Conservation (phyloP, 352 stramenopile genomes). For the Blastocystis sp. region DNA sequence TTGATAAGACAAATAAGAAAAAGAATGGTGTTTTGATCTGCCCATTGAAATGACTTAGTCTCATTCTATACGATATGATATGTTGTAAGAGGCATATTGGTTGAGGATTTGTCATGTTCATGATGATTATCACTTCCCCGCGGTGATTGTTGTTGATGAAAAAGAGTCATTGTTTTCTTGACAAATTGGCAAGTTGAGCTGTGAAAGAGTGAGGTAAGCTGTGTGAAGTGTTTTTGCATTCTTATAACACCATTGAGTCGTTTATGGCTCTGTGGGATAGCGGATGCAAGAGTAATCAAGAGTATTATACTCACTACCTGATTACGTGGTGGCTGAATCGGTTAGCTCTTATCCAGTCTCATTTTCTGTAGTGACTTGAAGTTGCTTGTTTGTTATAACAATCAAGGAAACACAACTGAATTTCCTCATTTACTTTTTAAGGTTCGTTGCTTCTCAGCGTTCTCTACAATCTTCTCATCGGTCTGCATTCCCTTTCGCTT, state of each 20-base stretch:
- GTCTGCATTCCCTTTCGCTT: slow-evolving; percentile 84
- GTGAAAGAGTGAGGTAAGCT: neutral
- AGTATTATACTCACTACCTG: slow-evolving; percentile 21
- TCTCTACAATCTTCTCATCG: slow-evolving; percentile 86
- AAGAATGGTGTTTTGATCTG: too few species aligned
- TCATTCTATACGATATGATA: too few species aligned
- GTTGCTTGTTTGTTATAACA: neutral
- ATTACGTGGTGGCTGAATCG: neutral
- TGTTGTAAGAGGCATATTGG: too few species aligned
- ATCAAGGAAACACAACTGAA: neutral
- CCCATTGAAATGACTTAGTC: too few species aligned
- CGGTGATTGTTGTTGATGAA: neutral
- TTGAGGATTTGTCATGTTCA: too few species aligned
- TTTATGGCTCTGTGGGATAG: neutral
- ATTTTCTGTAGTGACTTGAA: slow-evolving; percentile 1
- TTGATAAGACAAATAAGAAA: neutral
- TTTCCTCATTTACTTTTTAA: slow-evolving; percentile 76
- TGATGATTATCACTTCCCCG: neutral
- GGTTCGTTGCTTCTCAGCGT: slow-evolving; percentile 89
- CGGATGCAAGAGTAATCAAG: slow-evolving; percentile 4
- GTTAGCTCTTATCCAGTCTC: slow-evolving; percentile 15
- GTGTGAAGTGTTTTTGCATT: neutral
- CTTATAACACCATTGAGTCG: slow-evolving; percentile 1
- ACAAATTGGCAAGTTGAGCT: neutral
- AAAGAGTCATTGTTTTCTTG: neutral